Base-by-base conservation (phyloP, 2,329 filamentous ascomycete genomes). In the Xylaria multiplex region DNA sequence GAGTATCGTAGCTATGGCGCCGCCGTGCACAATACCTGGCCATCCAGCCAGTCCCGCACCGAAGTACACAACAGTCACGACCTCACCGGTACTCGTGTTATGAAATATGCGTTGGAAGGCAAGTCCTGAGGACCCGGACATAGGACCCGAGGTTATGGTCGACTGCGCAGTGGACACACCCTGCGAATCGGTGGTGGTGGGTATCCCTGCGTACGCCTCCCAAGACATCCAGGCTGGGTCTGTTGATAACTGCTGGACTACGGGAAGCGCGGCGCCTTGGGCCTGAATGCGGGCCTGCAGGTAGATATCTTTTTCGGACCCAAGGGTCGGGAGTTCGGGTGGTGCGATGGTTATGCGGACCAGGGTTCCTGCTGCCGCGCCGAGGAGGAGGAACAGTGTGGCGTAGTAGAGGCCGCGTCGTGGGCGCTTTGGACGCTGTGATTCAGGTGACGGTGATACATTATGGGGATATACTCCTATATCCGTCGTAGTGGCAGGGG, bases 11-110 rank as follows among this genome's bases (percentile, higher is more conserved):
- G 89, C 90, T 55, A 91, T 82, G 6, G 85, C 82, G 14, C 91
- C 91, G 62, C 91, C 91, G 79, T 95, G 91, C 58, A 88, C 87
- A 46, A 91, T 82, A 13, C 86, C 85, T 1, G 91, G 91, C 90
- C 90, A 94, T 3, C 92, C 91, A 54, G 84, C 81, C 22, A 90
- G 75, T 1, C 82, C 86, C n/a, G 81, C 77, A 6, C 91, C 92
- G 60, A 93, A 84, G 81, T 84, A 91, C 4, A 93, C 81, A n/a
- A 93, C 82, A 56, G 83, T 85, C 11, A 90, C 79, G 40, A 88
- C 77, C 71, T 88, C 86, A 70, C 87, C 83, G 6, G 88, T 86
- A 35, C 77, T 77, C 3, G 80, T 73, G 74, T 91, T 87, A 81
- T 84, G 87, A 74, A 92, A 93, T 1, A 91, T 79, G 71, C 86